Percentiles rank a stretch among this genome's conserved stretches.
These are phyloP conservation scores for Juglanconis sp. DNA, from an alignment of 2,329 filamentous ascomycete genomes.

Conservation along the genomic window DNA sequence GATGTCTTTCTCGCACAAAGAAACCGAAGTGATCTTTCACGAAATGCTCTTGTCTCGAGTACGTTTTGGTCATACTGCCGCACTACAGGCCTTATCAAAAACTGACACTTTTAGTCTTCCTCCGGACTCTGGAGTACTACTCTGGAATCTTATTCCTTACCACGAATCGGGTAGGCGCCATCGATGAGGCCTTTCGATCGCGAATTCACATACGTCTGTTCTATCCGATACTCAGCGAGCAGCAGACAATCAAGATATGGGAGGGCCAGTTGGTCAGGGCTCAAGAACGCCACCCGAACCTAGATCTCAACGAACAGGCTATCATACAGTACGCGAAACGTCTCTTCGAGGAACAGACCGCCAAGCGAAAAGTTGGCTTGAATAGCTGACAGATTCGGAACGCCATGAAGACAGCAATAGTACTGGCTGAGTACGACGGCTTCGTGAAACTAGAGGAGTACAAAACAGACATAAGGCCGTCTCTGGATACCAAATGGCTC, in stretches of 20 bases:
- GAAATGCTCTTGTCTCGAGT: slow-evolving; percentile 20
- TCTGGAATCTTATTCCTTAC: slow-evolving; percentile 23
- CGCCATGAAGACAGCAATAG: no score
- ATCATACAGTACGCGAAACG: neutral
- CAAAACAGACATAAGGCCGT: no score
- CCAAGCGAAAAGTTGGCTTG: neutral
- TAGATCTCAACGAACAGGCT: neutral
- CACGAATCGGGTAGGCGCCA: slow-evolving; percentile 20
- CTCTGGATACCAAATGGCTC: no score
- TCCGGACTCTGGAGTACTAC: slow-evolving; percentile 23
- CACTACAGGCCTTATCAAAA: neutral
- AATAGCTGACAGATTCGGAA: neutral
- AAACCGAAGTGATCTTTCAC: slow-evolving; percentile 6
- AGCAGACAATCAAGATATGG: neutral
- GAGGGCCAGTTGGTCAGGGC: neutral
- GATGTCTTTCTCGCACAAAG: slow-evolving; percentile 21
- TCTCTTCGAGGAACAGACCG: neutral
- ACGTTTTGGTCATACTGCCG: neutral
- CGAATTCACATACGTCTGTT: slow-evolving; percentile 16
- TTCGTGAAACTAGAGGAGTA: no score
- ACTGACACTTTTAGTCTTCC: slow-evolving; percentile 13
- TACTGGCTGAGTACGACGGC: no score
- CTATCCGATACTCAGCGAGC: slow-evolving; percentile 4
- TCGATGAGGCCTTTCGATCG: slow-evolving; percentile 24
- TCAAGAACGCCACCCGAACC: neutral